Evolutionary conservation across 1,284 basidiomycete species (phyloP).

Genomic region (Moesziomyces sp.): DNA sequence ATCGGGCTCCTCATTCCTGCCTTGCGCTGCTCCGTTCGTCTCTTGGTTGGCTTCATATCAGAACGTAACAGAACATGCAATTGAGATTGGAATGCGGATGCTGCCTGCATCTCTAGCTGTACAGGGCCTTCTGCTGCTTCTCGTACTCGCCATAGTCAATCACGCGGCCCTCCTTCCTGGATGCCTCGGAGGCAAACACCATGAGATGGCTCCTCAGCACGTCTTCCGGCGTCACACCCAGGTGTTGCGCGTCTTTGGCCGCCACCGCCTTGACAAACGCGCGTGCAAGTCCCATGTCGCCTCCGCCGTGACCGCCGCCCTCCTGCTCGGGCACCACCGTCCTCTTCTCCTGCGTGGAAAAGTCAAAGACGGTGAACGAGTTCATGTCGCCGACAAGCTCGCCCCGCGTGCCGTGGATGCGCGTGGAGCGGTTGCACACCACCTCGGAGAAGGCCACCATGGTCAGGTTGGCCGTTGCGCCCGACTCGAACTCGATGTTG

Average conservation of each 20-base stretch:
- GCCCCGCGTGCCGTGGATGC: slow-evolving; percentile 36
- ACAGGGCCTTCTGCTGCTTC: slow-evolving; percentile 31
- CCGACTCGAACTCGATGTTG: slow-evolving; percentile 38
- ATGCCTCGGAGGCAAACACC: slow-evolving; percentile 30
- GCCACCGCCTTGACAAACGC: slow-evolving; percentile 43
- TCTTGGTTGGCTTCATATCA: not conserved
- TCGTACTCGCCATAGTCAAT: slow-evolving; percentile 25
- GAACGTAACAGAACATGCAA: too few species aligned
- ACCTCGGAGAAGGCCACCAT: slow-evolving; percentile 35
- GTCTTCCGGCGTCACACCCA: slow-evolving; percentile 37
- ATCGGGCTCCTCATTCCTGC: not conserved
- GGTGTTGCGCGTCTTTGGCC: slow-evolving; percentile 22
- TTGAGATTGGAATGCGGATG: too few species aligned
- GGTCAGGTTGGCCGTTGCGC: slow-evolving; percentile 36
- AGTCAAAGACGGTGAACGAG: slow-evolving; percentile 37
- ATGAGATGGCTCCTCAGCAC: slow-evolving; percentile 38
- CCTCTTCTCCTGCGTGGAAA: slow-evolving; percentile 32
- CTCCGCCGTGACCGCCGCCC: slow-evolving; percentile 38
- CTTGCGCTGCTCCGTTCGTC: not conserved
- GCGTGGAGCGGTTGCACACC: slow-evolving; percentile 40
- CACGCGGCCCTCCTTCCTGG: slow-evolving; percentile 23
- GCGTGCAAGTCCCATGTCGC: slow-evolving; percentile 34
- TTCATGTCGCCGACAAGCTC: slow-evolving; percentile 40
- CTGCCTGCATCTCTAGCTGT: slow-evolving; percentile 1
- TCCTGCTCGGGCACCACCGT: slow-evolving; percentile 26